Base-by-base conservation (phyloP, 139 green algal genomes). In the Choricystis sp. region DNA sequence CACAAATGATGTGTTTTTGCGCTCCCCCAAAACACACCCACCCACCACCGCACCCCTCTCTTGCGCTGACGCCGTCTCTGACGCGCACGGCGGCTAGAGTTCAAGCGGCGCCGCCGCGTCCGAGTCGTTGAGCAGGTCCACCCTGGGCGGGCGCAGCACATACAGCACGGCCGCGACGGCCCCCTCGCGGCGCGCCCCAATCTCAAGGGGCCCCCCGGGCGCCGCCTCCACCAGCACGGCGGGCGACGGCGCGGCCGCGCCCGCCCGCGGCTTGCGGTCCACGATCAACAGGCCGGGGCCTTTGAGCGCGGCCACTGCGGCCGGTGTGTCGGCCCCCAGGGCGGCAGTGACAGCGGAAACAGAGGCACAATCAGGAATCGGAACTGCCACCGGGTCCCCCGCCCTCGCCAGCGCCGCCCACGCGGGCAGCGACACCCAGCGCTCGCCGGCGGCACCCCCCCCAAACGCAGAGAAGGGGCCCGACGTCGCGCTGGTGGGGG, bases 221-320 rank as follows among this genome's bases (percentile, higher is more conserved):
- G 25, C 66, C 3, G 66, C 57, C 1, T 61, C 57, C 0, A 63
- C 63, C 26, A 87, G 26, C 59, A 86, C 86, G 67, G 72, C 86
- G 5, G 29, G 4, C 3, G 69, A 57, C 2, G 69, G 60, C 22
- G 67, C 25, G 22, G 52, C 4, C 4, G 24, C 23, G 19, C 29
- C 26, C 22, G 56, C 57, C 26, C 63, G 28, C 2, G 66, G 40
- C 0, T 30, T 19, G 19, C 65, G 60, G 61, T 89, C 81, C 0
- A 79, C 64, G 14, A 92, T 63, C 49, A 92, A 49, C 40, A 92
- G 65, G 2, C 83, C 85, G n/a, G 69, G 59, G 16, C 83, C 85
- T 25, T 29, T 62, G 30, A 90, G 29, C 3, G 71, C 59, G 58
- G 61, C 63, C 52, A 72, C 61, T 25, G 89, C 85, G 22, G 87